phyloP scores from a whole-genome alignment of 345 rosid genomes.

The Anacardium occidentale region DNA sequence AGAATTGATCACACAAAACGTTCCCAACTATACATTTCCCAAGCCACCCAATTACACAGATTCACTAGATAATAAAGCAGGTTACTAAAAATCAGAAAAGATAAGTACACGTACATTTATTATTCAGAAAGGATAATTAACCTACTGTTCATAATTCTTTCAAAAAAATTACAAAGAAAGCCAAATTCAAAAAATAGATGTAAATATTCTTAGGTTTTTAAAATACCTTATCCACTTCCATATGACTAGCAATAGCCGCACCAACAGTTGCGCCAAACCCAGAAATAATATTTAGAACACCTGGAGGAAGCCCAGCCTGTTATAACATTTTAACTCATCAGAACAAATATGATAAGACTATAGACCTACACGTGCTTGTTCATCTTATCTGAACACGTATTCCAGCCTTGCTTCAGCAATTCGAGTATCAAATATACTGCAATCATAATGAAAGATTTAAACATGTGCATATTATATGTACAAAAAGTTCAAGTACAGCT shows the following conservation, averaged over 20 bases:
- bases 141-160: neutral
- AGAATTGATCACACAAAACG: neutral
- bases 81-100: neutral
- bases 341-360: conserved; percentile 5
- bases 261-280: conserved; percentile 91
- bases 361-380: neutral
- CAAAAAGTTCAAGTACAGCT: neutral
- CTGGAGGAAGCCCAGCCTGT: conserved; percentile 94
- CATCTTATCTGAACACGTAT: neutral
- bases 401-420: neutral
- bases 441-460: neutral
- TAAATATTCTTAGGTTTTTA: neutral
- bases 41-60: neutral
- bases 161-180: neutral
- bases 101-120: neutral
- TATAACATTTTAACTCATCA: conserved; percentile 9
- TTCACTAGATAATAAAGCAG: neutral
- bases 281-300: conserved; percentile 82
- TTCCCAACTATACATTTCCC: neutral
- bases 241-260: conserved; percentile 86
- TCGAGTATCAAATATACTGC: neutral
- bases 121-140: neutral
- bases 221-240: conserved; percentile 87
- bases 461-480: neutral
- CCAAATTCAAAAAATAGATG: neutral